Conservation (phyloP, 345 rosid species). For the Nephelium lappaceum region DNA sequence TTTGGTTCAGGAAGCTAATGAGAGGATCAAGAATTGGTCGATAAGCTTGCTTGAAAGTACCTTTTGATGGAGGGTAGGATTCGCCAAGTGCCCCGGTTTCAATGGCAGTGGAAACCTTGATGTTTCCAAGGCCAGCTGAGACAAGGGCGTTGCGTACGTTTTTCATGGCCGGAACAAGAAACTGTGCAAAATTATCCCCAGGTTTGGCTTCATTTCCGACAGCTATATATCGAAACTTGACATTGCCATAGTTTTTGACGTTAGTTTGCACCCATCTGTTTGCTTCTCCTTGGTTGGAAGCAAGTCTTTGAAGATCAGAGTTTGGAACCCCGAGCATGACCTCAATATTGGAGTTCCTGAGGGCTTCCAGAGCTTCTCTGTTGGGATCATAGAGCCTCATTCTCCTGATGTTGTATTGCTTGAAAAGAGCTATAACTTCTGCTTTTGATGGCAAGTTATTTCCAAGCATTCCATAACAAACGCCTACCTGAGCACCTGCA, state of each 20-base stretch:
- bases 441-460: conserved; percentile 49
- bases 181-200: conserved; percentile 23
- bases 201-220: conserved; percentile 65
- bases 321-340: conserved; percentile 55
- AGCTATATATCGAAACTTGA: conserved; percentile 52
- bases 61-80: conserved; percentile 43
- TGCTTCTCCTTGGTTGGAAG: conserved; percentile 49
- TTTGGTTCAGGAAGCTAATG: conserved; percentile 38
- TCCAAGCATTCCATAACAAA: conserved; percentile 66
- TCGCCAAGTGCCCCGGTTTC: conserved; percentile 14
- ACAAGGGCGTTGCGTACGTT: conserved; percentile 31
- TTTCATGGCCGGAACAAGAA: conserved; percentile 34
- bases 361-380: conserved; percentile 40
- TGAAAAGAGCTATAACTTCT: conserved; percentile 56
- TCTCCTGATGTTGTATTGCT: conserved; percentile 41
- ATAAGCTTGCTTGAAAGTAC: conserved; percentile 29
- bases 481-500: conserved; percentile 63
- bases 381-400: conserved; percentile 53
- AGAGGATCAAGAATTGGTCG: conserved; percentile 34
- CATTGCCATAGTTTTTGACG: conserved; percentile 37
- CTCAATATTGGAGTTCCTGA: conserved; percentile 52
- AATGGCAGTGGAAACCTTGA: conserved; percentile 43
- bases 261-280: conserved; percentile 49
- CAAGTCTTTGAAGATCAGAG: conserved; percentile 27
- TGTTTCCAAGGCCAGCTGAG: conserved; percentile 28